Conservation (phyloP, 2,329 filamentous ascomycete species). For the Apiospora marii region DNA sequence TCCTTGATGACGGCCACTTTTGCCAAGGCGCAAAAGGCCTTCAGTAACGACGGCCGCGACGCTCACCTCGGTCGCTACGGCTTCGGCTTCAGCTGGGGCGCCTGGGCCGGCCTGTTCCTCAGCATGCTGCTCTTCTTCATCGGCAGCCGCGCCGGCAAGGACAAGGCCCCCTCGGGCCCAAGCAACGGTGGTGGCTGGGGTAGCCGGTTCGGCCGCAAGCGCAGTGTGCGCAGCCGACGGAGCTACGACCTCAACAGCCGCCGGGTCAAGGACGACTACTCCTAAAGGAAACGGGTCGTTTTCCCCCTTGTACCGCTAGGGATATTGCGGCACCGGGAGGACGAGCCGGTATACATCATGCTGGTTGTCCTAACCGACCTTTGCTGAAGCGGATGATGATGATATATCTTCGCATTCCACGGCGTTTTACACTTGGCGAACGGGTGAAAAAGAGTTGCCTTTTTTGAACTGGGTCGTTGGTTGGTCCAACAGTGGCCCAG, state of each 20-base stretch:
- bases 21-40: constrained; percentile 73
- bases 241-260: constrained; percentile 64
- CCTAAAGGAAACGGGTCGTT: constrained; percentile 45
- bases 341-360: not conserved
- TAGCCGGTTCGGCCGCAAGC: constrained; percentile 55
- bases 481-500: too few species aligned
- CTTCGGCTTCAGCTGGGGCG: constrained; percentile 81
- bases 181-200: constrained; percentile 41
- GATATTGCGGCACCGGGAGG: not conserved
- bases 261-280: constrained; percentile 74
- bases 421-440: not conserved
- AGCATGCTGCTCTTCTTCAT: constrained; percentile 73
- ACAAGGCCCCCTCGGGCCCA: constrained; percentile 23
- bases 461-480: not conserved
- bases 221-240: constrained; percentile 60
- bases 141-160: constrained; percentile 61
- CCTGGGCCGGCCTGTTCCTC: constrained; percentile 71
- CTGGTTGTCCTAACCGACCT: not conserved
- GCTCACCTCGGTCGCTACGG: constrained; percentile 72
- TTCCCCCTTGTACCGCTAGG: not conserved
- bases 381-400: not conserved
- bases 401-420: not conserved
- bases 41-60: constrained; percentile 60
- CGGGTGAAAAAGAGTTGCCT: not conserved
- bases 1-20: constrained; percentile 77